These are phyloP conservation scores for Neurospora sp. DNA, from an alignment of 495 filamentous ascomycete genomes.

Conservation along the genomic window DNA sequence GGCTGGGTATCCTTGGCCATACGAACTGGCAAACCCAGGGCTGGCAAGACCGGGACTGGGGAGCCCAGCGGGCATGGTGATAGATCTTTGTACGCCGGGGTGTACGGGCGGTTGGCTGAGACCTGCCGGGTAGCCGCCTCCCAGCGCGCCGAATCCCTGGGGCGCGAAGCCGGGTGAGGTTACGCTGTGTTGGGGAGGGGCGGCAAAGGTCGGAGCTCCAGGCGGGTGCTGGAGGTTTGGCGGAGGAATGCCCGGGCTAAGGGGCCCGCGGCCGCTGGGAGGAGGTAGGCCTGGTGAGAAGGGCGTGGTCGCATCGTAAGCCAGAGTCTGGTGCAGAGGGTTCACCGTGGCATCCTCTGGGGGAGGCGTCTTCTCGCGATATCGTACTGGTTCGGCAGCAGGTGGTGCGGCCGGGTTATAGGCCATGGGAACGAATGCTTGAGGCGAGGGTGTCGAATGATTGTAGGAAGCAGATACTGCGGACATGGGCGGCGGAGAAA, in stretches of 20 bases:
- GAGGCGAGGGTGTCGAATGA: constrained; percentile 15
- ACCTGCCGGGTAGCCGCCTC: constrained; percentile 24
- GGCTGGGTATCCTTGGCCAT: constrained; percentile 29
- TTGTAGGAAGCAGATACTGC: constrained; percentile 16
- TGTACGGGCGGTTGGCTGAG: constrained; percentile 23
- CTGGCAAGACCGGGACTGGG: constrained; percentile 13
- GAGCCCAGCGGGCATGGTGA: constrained; percentile 30
- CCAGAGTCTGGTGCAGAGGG: constrained; percentile 58
- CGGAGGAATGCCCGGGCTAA: constrained; percentile 26
- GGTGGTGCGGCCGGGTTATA: constrained; percentile 88
- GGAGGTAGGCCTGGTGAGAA: constrained; percentile 35
- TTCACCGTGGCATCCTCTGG: constrained; percentile 60
- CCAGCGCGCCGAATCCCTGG: constrained; percentile 27
- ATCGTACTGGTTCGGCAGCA: constrained; percentile 69
- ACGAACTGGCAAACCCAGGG: constrained; percentile 26
- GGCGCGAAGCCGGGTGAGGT: constrained; percentile 31
- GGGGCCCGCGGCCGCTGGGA: constrained; percentile 22
- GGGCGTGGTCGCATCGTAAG: constrained; percentile 47
- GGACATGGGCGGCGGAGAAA: constrained; percentile 30
- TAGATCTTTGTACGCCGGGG: constrained; percentile 29
- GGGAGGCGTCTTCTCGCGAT: constrained; percentile 86
- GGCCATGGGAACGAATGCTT: constrained; percentile 57
- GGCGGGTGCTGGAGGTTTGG: constrained; percentile 26
- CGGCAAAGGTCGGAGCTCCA: constrained; percentile 25
- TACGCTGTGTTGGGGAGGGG: constrained; percentile 27